These are phyloP conservation scores for Metschnikowia hibisci DNA, from an alignment of 805 yeast genomes.

Conservation along the genomic window DNA sequence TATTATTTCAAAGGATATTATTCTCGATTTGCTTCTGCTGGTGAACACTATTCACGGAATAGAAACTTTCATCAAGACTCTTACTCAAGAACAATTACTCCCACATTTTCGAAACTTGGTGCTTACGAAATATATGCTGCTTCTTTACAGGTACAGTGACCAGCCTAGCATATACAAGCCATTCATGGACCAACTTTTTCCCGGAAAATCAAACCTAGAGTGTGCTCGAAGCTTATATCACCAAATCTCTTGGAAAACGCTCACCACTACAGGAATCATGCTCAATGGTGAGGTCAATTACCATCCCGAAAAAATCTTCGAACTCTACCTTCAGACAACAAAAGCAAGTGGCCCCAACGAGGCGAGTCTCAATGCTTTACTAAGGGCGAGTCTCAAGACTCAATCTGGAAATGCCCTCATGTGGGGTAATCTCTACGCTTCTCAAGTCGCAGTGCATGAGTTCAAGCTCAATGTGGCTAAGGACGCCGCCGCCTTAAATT, in stretches of 20 bases:
- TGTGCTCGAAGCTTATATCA: slow-evolving; percentile 30
- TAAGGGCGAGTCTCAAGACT: slow-evolving; percentile 43
- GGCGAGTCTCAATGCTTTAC: slow-evolving; percentile 38
- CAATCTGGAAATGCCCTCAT: slow-evolving; percentile 19
- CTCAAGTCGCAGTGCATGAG: slow-evolving; percentile 59
- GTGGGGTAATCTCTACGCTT: slow-evolving; percentile 54
- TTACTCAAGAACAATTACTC: slow-evolving; percentile 13
- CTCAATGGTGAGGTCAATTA: slow-evolving; percentile 33
- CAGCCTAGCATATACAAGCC: slow-evolving; percentile 16
- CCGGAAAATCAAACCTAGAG: slow-evolving; percentile 11
- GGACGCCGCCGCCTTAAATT: background rate
- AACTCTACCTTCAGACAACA: slow-evolving; percentile 28
- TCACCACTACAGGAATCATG: slow-evolving; percentile 30
- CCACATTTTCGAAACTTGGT: slow-evolving; percentile 18
- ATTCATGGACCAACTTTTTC: slow-evolving; percentile 9
- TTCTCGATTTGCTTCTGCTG: slow-evolving; percentile 29
- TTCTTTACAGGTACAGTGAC: slow-evolving; percentile 13
- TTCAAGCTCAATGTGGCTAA: slow-evolving; percentile 41
- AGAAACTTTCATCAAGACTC: slow-evolving; percentile 18
- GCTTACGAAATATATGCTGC: slow-evolving; percentile 28
- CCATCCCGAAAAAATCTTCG: slow-evolving; percentile 27
- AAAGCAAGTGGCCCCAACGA: slow-evolving; percentile 24
- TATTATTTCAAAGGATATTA: slow-evolving; percentile 32
- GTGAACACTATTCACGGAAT: slow-evolving; percentile 23
- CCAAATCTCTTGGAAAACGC: slow-evolving; percentile 22